These are phyloP conservation scores for Talaromyces liani DNA, from an alignment of 495 filamentous ascomycete genomes.

Conservation along the genomic window DNA sequence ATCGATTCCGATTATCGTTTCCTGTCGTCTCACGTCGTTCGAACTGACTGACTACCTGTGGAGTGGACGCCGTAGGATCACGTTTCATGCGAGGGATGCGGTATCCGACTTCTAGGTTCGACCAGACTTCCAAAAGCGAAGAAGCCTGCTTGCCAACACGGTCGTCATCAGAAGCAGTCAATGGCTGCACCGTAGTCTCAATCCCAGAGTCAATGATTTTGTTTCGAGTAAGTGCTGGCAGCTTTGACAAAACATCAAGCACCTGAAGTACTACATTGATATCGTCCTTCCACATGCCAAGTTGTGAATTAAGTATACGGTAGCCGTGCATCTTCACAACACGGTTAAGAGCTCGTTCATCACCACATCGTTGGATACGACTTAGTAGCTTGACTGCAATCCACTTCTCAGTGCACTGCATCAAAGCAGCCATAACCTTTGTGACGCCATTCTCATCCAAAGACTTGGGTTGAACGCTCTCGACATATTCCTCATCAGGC, in stretches of 20 bases:
- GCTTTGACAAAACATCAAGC: constrained; percentile 78
- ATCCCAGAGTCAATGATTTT: constrained; percentile 97
- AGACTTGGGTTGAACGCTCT: constrained; percentile 74
- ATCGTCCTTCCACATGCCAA: constrained; percentile 81
- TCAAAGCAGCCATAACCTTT: constrained; percentile 97
- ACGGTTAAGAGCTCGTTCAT: constrained; percentile 79
- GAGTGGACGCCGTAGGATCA: constrained; percentile 41
- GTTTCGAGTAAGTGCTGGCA: constrained; percentile 89
- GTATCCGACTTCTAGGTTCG: constrained; percentile 84
- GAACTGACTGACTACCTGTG: constrained; percentile 48
- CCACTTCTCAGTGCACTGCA: constrained; percentile 99
- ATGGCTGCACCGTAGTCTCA: constrained; percentile 67
- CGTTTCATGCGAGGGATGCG: constrained; percentile 82
- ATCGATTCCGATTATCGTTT: constrained; percentile 51
- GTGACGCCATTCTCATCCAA: constrained; percentile 85
- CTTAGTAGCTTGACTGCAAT: constrained; percentile 91
- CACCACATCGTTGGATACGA: constrained; percentile 83
- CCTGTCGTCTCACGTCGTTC: constrained; percentile 59
- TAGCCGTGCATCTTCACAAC: constrained; percentile 97
- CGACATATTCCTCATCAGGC: constrained; percentile 94
- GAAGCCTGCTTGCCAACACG: constrained; percentile 64
- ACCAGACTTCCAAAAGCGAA: constrained; percentile 74
- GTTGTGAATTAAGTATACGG: constrained; percentile 79
- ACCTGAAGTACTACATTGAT: constrained; percentile 82
- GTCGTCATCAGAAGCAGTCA: constrained; percentile 64